These are phyloP conservation scores for Vanrija humicola DNA, from an alignment of 1,284 basidiomycete genomes.

Conservation along the genomic window DNA sequence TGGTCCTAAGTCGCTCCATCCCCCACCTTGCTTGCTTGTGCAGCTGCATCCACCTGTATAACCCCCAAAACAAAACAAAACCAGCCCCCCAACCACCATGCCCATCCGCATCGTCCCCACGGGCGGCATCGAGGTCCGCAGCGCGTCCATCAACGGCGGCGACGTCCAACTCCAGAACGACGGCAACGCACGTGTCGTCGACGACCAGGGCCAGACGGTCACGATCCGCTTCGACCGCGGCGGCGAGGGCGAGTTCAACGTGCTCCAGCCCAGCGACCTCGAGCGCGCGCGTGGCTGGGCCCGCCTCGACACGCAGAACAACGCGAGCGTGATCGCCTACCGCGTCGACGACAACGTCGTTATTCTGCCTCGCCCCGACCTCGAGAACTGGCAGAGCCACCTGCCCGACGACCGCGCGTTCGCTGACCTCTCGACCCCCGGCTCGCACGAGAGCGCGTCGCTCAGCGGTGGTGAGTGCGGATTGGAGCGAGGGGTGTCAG, in stretches of 20 bases:
- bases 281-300: constrained; percentile 14
- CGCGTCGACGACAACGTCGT: constrained; percentile 12
- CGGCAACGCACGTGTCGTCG: constrained; percentile 9
- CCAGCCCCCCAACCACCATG: constrained; percentile 4
- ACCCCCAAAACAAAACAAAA: not conserved
- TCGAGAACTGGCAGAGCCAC: constrained; percentile 6
- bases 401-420: constrained; percentile 16
- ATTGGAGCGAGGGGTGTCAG: no score
- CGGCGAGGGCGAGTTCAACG: constrained; percentile 3
- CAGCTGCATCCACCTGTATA: constrained; percentile 11
- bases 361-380: constrained; percentile 4
- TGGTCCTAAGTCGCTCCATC: no score
- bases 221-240: constrained; percentile 7
- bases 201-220: constrained; percentile 1
- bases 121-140: constrained; percentile 12
- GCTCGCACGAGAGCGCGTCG: constrained; percentile 14
- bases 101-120: constrained; percentile 8
- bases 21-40: constrained; percentile 18
- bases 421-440: constrained; percentile 14
- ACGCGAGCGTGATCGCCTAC: constrained; percentile 9
- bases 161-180: constrained; percentile 5
- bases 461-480: constrained; percentile 8
- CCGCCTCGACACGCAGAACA: constrained; percentile 4
- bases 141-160: constrained; percentile 11
- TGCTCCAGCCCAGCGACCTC: constrained; percentile 1